A percentile compares a stretch with the other conserved stretches of the same genome.
phyloP scores from a whole-genome alignment of 2,329 filamentous ascomycete species.

The Penicillium sp. region DNA sequence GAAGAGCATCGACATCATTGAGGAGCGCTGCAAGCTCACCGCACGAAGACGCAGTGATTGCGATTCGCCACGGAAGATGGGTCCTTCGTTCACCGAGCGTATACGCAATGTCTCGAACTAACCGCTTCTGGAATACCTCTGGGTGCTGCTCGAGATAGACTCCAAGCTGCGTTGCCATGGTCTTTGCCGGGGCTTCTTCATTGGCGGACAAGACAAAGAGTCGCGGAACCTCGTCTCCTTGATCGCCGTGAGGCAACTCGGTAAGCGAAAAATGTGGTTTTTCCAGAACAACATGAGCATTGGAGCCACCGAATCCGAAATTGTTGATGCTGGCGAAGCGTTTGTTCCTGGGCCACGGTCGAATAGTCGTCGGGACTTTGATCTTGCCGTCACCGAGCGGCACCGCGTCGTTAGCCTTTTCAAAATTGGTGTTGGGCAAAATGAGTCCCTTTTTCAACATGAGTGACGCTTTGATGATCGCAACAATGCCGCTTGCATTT shows the following conservation, averaged over 20 bases:
- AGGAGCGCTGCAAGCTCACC: not conserved
- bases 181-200: not conserved
- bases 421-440: conserved; percentile 44
- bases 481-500: conserved; percentile 53
- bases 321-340: conserved; percentile 14
- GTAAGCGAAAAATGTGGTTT: not conserved
- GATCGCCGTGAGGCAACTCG: not conserved
- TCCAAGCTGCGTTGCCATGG: not conserved
- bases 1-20: not conserved
- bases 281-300: conserved; percentile 21
- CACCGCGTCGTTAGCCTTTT: conserved; percentile 5
- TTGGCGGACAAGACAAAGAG: conserved; percentile 6
- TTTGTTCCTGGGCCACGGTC: conserved; percentile 7
- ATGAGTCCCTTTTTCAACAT: conserved; percentile 40
- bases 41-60: not conserved
- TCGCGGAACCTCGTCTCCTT: not conserved
- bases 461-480: conserved; percentile 18
- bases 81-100: conserved; percentile 11
- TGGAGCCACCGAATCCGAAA: conserved; percentile 22
- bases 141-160: conserved; percentile 2
- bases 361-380: conserved; percentile 2
- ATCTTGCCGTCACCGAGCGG: conserved; percentile 2
- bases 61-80: conserved; percentile 2
- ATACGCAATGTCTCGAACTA: conserved; percentile 5
- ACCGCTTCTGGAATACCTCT: not conserved